Conservation (phyloP, 2,329 filamentous ascomycete genomes). For the Remersonia thermophila region DNA sequence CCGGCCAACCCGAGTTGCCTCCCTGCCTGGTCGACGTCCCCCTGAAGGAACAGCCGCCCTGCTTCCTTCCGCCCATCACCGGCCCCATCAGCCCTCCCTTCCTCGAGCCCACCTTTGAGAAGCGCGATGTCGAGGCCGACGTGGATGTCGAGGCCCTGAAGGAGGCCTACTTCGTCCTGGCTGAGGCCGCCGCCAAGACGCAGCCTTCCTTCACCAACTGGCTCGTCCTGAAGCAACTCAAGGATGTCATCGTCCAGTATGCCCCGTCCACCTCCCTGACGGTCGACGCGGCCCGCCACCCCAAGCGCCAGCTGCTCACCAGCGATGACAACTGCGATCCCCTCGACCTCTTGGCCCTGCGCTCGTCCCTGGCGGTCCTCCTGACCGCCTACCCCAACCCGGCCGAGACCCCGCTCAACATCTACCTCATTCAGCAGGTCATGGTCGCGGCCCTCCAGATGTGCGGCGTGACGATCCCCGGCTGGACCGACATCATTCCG, state of each 20-base stretch:
- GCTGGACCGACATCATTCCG: slow-evolving; percentile 17
- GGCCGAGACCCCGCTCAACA: slow-evolving; percentile 13
- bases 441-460: slow-evolving; percentile 17
- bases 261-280: slow-evolving; percentile 2
- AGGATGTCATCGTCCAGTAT: slow-evolving; percentile 14
- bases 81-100: slow-evolving; percentile 12
- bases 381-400: slow-evolving; percentile 14
- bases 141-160: slow-evolving; percentile 16
- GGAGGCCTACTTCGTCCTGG: slow-evolving; percentile 11
- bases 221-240: slow-evolving; percentile 14
- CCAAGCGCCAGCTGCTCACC: slow-evolving; percentile 10
- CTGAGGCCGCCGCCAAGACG: slow-evolving; percentile 4
- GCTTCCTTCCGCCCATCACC: slow-evolving; percentile 10
- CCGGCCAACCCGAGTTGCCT: neutral
- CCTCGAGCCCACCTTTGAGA: slow-evolving; percentile 8
- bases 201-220: slow-evolving; percentile 14
- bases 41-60: neutral
- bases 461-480: slow-evolving; percentile 16
- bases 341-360: slow-evolving; percentile 15
- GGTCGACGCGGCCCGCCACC: slow-evolving; percentile 1
- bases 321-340: slow-evolving; percentile 13
- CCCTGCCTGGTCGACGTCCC: neutral
- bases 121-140: slow-evolving; percentile 12
- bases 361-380: slow-evolving; percentile 15
- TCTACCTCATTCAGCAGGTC: slow-evolving; percentile 19